Evolutionary conservation across 192 early-diverging fungal genomes (phyloP).

Genomic region (Coemansia sp.): DNA sequence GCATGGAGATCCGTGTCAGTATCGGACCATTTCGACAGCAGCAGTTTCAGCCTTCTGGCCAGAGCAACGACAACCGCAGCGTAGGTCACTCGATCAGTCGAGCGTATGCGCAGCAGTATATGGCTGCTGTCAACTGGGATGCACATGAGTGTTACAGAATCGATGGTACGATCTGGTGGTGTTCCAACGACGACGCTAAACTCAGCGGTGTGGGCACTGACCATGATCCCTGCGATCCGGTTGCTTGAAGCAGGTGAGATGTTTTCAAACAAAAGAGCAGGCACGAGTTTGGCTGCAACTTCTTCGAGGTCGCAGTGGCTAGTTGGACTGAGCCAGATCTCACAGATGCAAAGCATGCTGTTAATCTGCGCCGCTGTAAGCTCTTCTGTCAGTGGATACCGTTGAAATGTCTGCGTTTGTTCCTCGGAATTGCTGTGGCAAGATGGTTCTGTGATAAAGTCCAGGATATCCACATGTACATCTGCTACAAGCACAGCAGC

Average conservation of each 20-base stretch:
- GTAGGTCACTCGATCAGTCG: constrained; percentile 4
- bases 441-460: constrained; percentile 11
- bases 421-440: not conserved
- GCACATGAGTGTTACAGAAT: constrained; percentile 25
- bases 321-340: constrained; percentile 27
- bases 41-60: constrained; percentile 17
- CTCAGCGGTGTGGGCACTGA: constrained; percentile 18
- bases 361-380: not conserved
- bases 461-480: constrained; percentile 35
- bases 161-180: not conserved
- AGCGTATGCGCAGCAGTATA: constrained; percentile 26
- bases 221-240: constrained; percentile 17
- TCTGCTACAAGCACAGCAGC: not conserved
- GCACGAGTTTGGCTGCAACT: constrained; percentile 18
- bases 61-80: constrained; percentile 22
- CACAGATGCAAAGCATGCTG: constrained; percentile 20
- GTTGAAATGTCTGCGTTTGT: too few relatives aligned
- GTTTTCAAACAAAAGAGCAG: constrained; percentile 29
- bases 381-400: not conserved
- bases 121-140: constrained; percentile 20
- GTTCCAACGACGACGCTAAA: constrained; percentile 13
- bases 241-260: constrained; percentile 11
- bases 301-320: not conserved
- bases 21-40: constrained; percentile 5
- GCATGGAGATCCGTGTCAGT: not conserved